These are phyloP conservation scores for Blepharisma stoltei DNA, from an alignment of 73 alveolate genomes.

Conservation along the genomic window DNA sequence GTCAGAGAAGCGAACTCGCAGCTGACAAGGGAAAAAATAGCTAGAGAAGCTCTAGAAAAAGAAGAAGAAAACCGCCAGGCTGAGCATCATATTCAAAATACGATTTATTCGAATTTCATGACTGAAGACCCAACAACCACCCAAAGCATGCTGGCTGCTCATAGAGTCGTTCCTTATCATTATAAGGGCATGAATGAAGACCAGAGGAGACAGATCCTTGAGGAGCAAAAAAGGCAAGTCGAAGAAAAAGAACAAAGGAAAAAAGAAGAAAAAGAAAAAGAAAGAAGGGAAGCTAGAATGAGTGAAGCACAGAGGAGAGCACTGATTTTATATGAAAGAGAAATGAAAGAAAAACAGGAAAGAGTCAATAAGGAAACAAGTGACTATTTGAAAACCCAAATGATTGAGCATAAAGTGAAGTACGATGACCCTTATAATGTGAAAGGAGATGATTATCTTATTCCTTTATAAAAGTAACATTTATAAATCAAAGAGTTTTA, in stretches of 20 bases:
- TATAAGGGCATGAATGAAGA: slow-evolving; percentile 72
- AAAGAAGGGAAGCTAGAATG: slow-evolving; percentile 16
- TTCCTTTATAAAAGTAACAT: background rate
- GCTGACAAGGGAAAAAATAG: slow-evolving; percentile 63
- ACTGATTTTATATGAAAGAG: slow-evolving; percentile 12
- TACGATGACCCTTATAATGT: slow-evolving; percentile 31
- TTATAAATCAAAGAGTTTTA: background rate
- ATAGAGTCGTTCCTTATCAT: slow-evolving; percentile 87
- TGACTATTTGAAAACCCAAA: slow-evolving; percentile 29
- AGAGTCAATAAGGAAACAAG: slow-evolving; percentile 27
- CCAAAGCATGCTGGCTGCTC: slow-evolving; percentile 65
- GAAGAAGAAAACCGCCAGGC: slow-evolving; percentile 45
- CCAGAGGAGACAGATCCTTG: slow-evolving; percentile 48
- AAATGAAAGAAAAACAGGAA: background rate
- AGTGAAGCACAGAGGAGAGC: slow-evolving; percentile 20
- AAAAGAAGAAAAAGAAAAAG: background rate
- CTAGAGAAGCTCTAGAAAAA: slow-evolving; percentile 48
- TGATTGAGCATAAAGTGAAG: slow-evolving; percentile 22
- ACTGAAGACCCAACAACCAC: slow-evolving; percentile 69
- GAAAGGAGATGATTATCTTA: slow-evolving; percentile 18
- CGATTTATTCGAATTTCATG: slow-evolving; percentile 44
- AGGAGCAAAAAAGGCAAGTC: slow-evolving; percentile 59
- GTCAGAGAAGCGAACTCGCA: slow-evolving; percentile 52
- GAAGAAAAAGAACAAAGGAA: slow-evolving; percentile 38
- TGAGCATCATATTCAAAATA: slow-evolving; percentile 40